Evolutionary conservation across 202 grass and related monocot genomes (phyloP), one percentile per base, ranked within the genome.

Genomic region (Hordeum pubiflorum): DNA sequence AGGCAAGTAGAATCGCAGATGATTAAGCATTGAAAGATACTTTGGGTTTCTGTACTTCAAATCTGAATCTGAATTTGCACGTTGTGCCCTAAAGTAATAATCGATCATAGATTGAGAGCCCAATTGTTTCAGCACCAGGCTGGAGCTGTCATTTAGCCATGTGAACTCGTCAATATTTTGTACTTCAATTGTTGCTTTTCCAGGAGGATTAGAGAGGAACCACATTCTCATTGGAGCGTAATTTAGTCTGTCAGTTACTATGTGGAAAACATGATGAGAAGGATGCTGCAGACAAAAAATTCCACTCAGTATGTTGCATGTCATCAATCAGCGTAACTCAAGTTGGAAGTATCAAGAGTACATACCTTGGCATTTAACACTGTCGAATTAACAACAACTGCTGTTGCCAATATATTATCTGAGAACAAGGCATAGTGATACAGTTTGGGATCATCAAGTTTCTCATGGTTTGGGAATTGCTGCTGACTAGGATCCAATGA

Each of bases 161-260:
- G 89, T 88, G 63, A 97, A 97, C 21, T 93, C 91, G 8, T 86
- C 91, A 31, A 97, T 86, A 23, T 90, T 86, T 63, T 87, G 91
- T n/a, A 97, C 89, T 67, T 97, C 76, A 66, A 97, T 87, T 0
- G 94, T 89, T 68, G 89, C 89, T 72, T 91, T 77, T 34, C 89
- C 87, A 63, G 91, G 91, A 76, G 91, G 91, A 44, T 97, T 97
- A 58, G 91, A 84, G 54, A 97, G 72, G 72, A 97, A 97, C 94
- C 94, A 97, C 94, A 97, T 97, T 69, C 84, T 83, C 91, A 97
- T 97, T 52, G 94, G 87, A 59, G 94, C 86, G 34, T 91, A 97
- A 74, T 93, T 93, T 57, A 93, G 82, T 81, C 78, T 85, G 79
- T 97, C 94, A 29, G 94, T 97, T 38, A 93, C 87, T 67, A 97